Base-by-base conservation (phyloP, 139 green algal species). In the Edaphochlamys debaryana region DNA sequence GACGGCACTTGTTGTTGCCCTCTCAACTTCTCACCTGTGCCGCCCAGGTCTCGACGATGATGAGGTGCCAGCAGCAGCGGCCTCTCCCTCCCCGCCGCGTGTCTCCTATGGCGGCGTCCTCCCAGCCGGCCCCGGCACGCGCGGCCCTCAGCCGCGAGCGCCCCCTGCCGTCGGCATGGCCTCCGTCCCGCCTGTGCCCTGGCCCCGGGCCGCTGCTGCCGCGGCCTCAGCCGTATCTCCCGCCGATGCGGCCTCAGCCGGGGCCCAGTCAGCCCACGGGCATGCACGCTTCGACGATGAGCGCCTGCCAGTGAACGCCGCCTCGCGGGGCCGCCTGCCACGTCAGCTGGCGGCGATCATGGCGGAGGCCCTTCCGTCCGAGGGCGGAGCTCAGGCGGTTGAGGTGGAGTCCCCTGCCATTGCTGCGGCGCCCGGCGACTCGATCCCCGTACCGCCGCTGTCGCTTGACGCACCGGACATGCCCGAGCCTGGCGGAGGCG, bases 381-480 rank as follows among this genome's bases (percentile, higher is more conserved):
- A 17, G 7, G 38, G 8, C 40, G 20, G 3, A n/a, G n/a, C n/a
- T n/a, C n/a, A n/a, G n/a, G n/a, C n/a, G n/a, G n/a, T n/a, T n/a
- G n/a, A n/a, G 40, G 69, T 30, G 27, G 66, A 54, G 5, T 84
- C 78, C 5, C 78, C 78, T 29, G 66, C 66, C 37, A 60, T 48
- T 2, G 78, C 78, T 17, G 78, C 78, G 0, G 78, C 78, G 22
- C 64, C 78, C 5, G 78, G 78, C 48, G 78, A 84, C 50, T 23
- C 60, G 36, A 75, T 84, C 50, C 25, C 36, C 20, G 23, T 84
- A 36, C 78, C 78, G 48, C 78, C 78, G 48, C 78, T 84, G 1
- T 69, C 48, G 48, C 37, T 84, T 17, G 78, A 84, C 36, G 78
- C 76, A 25, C 62, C 76, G 11, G 76, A 82, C 63, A 82, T 82